These are phyloP conservation scores for Avena atlantica DNA, from an alignment of 176 grass and related monocot genomes.

Conservation along the genomic window DNA sequence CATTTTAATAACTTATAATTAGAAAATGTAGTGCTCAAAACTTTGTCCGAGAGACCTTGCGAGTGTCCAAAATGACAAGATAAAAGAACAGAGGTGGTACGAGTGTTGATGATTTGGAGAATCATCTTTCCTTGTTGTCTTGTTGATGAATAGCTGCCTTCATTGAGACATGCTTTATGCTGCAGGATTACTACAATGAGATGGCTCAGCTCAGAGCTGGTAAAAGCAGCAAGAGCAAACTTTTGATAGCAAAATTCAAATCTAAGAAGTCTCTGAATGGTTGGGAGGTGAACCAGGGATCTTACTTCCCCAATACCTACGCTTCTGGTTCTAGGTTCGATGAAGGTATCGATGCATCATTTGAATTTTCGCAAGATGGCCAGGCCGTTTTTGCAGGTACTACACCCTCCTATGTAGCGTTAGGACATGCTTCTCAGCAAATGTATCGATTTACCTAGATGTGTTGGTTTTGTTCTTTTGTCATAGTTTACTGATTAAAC, in stretches of 20 bases:
- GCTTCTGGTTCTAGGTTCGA: slow-evolving; percentile 66
- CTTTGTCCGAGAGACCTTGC: background rate
- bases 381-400: slow-evolving; percentile 83
- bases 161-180: background rate
- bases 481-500: slow-evolving; percentile 24
- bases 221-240: slow-evolving; percentile 99
- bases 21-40: background rate
- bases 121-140: background rate
- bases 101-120: slow-evolving; percentile 20
- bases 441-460: slow-evolving; percentile 8
- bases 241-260: slow-evolving; percentile 94
- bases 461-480: slow-evolving; percentile 21
- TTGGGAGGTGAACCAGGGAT: slow-evolving; percentile 82
- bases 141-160: background rate
- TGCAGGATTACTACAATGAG: slow-evolving; percentile 94
- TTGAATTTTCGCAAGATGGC: slow-evolving; percentile 71
- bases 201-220: slow-evolving; percentile 93
- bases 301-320: slow-evolving; percentile 74
- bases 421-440: background rate
- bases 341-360: slow-evolving; percentile 85
- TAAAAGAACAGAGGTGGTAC: background rate
- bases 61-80: background rate
- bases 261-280: slow-evolving; percentile 68
- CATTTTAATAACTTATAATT: background rate
- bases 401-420: background rate